Percentiles rank a stretch among this genome's conserved stretches.
Conservation (phyloP, 129 eudicot species). For the Chrysanthemum seticuspe region DNA sequence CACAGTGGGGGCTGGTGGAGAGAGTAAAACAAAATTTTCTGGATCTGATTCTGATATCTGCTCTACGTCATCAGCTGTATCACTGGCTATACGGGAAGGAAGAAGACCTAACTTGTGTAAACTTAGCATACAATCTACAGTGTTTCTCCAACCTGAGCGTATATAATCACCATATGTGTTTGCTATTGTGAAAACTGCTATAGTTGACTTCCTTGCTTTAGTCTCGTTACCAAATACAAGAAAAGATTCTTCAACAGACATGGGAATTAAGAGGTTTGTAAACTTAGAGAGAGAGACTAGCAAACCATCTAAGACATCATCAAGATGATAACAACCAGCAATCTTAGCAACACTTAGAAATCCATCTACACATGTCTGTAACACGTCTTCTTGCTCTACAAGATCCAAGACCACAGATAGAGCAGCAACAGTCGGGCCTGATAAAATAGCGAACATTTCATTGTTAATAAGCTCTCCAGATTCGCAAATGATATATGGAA, state of each 20-base stretch:
- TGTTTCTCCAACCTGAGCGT: conserved; percentile 73
- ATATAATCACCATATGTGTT: conserved; percentile 65
- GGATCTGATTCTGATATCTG: conserved; percentile 35
- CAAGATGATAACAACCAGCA: conserved; percentile 51
- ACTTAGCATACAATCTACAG: conserved; percentile 63
- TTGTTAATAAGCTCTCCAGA: conserved; percentile 49
- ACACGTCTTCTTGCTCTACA: conserved; percentile 65
- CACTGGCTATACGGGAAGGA: conserved; percentile 62
- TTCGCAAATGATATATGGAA: conserved; percentile 51
- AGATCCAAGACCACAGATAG: conserved; percentile 69
- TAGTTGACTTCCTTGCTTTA: conserved; percentile 65
- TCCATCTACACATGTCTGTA: conserved; percentile 61
- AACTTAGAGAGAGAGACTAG: conserved; percentile 69
- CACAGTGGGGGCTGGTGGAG: conserved; percentile 40
- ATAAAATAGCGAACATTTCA: conserved; percentile 64
- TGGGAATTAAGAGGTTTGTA: conserved; percentile 55
- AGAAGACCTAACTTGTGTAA: conserved; percentile 72
- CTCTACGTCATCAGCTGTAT: conserved; percentile 58
- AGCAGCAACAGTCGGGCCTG: conserved; percentile 80
- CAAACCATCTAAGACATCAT: conserved; percentile 61
- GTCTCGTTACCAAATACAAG: conserved; percentile 51
- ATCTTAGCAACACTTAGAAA: conserved; percentile 56
- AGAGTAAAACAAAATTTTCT: conserved; percentile 30
- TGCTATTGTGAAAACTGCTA: conserved; percentile 66
- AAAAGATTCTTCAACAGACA: conserved; percentile 47